Percentiles rank a stretch among this genome's conserved stretches.
Conservation (phyloP, 352 stramenopile species). For the Phytophthora citrophthora region DNA sequence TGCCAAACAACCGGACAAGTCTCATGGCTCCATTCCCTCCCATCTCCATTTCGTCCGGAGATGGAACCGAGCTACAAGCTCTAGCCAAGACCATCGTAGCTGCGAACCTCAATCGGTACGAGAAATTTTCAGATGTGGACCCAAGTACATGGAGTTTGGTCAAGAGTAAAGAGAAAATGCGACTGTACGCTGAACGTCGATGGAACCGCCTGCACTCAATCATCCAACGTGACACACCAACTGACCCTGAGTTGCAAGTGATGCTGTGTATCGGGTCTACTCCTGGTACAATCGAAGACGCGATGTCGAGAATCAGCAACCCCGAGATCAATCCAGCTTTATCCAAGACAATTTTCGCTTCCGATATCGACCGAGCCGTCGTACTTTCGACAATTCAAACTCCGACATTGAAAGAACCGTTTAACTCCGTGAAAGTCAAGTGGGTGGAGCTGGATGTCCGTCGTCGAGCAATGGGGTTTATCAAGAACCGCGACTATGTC, state of each 20-base stretch:
- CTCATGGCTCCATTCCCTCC: constrained; percentile 33
- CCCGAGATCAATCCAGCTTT: constrained; percentile 23
- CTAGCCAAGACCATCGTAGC: constrained; percentile 35
- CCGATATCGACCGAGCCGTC: constrained; percentile 34
- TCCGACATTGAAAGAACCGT: constrained; percentile 47
- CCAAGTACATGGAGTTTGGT: constrained; percentile 27
- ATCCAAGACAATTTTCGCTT: constrained; percentile 39
- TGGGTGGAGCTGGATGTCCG: constrained; percentile 38
- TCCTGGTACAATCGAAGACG: constrained; percentile 32
- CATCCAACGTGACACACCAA: not conserved
- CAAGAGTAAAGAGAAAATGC: constrained; percentile 29
- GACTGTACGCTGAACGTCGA: constrained; percentile 21
- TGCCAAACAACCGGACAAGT: not conserved
- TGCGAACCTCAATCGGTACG: constrained; percentile 41
- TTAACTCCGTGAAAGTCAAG: constrained; percentile 36
- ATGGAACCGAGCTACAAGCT: constrained; percentile 24
- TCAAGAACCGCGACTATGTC: constrained; percentile 57
- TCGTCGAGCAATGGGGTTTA: constrained; percentile 20
- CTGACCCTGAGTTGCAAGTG: constrained; percentile 12
- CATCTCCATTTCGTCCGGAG: constrained; percentile 25
- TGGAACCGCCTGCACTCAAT: constrained; percentile 6
- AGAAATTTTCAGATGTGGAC: constrained; percentile 21
- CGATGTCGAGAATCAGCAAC: constrained; percentile 38
- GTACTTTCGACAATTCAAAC: constrained; percentile 16
- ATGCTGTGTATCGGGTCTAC: constrained; percentile 34